phyloP scores from a whole-genome alignment of 345 rosid species.

The Rhodamnia rubescens region DNA sequence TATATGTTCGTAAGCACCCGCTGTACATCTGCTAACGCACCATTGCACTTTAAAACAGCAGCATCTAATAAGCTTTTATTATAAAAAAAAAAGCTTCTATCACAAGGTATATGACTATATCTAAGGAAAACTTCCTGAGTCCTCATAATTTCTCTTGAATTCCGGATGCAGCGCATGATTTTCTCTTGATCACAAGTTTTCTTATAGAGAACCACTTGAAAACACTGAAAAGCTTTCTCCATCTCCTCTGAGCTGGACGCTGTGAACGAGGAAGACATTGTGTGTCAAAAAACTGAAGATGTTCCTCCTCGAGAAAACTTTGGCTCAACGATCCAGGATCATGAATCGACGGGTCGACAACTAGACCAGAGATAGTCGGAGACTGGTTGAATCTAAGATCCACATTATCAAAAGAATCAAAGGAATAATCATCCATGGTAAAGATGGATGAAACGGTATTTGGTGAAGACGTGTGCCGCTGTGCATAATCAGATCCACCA shows the following conservation, averaged over 20 bases:
- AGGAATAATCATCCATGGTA: conserved; percentile 35
- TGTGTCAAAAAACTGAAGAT: conserved; percentile 34
- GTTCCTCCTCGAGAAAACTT: conserved; percentile 61
- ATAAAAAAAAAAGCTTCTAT: no score
- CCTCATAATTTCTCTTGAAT: background rate
- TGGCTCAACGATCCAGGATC: conserved; percentile 34
- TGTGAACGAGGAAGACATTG: conserved; percentile 23
- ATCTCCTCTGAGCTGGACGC: conserved; percentile 62
- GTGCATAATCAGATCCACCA: conserved; percentile 52
- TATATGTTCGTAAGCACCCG: background rate
- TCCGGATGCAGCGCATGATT: background rate
- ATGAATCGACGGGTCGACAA: conserved; percentile 25
- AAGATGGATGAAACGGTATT: conserved; percentile 53
- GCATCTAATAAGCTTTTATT: background rate
- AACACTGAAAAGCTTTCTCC: conserved; percentile 77
- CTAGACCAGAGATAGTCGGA: conserved; percentile 32
- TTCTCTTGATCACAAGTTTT: conserved; percentile 28
- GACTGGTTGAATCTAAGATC: conserved; percentile 44
- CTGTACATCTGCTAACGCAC: background rate
- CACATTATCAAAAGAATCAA: conserved; percentile 40
- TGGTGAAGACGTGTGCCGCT: conserved; percentile 37
- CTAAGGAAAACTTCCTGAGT: background rate
- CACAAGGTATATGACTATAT: background rate
- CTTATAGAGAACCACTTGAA: conserved; percentile 61
- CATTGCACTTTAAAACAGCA: background rate